phyloP scores from a whole-genome alignment of 2,329 filamentous ascomycete genomes.

The Cladophialophora psammophila region DNA sequence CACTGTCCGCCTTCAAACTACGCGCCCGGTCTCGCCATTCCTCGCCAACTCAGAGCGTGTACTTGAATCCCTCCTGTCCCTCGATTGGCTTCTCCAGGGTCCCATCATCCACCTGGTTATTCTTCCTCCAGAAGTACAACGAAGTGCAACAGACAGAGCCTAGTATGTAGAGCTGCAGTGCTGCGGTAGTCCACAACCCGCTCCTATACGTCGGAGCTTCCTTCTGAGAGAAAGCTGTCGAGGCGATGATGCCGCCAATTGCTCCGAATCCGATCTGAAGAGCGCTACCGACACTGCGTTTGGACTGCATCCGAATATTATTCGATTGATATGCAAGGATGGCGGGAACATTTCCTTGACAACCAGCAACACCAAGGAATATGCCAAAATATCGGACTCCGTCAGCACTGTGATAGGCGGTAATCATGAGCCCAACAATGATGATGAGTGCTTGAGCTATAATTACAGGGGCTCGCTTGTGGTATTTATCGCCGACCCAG shows the following conservation, averaged over 20 bases:
- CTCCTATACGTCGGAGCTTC: slow-evolving; percentile 40
- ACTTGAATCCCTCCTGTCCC: slow-evolving; percentile 42
- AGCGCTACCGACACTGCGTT: slow-evolving; percentile 37
- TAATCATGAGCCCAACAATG: slow-evolving; percentile 43
- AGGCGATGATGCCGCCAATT: slow-evolving; percentile 41
- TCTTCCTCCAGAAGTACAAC: slow-evolving; percentile 44
- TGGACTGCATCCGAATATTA: slow-evolving; percentile 45
- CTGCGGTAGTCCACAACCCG: slow-evolving; percentile 37
- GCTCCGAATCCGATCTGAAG: slow-evolving; percentile 55
- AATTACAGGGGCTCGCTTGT: slow-evolving; percentile 42
- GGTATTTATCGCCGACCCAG: slow-evolving; percentile 44
- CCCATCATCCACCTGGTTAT: slow-evolving; percentile 45
- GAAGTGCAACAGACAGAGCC: slow-evolving; percentile 41
- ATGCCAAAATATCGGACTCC: slow-evolving; percentile 43
- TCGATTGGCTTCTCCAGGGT: slow-evolving; percentile 45
- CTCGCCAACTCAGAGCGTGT: slow-evolving; percentile 20
- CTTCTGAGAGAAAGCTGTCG: slow-evolving; percentile 37
- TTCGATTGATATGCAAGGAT: slow-evolving; percentile 46
- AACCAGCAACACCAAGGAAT: slow-evolving; percentile 44
- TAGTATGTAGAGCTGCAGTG: slow-evolving; percentile 37
- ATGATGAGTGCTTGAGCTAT: slow-evolving; percentile 41
- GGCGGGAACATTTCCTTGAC: slow-evolving; percentile 44
- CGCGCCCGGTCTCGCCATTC: neutral
- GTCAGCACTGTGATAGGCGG: slow-evolving; percentile 40
- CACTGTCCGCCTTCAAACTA: neutral